A percentile compares a stretch with the other conserved stretches of the same genome.
Evolutionary conservation across 345 rosid genomes (phyloP).

Genomic region (Citrus unshiu): DNA sequence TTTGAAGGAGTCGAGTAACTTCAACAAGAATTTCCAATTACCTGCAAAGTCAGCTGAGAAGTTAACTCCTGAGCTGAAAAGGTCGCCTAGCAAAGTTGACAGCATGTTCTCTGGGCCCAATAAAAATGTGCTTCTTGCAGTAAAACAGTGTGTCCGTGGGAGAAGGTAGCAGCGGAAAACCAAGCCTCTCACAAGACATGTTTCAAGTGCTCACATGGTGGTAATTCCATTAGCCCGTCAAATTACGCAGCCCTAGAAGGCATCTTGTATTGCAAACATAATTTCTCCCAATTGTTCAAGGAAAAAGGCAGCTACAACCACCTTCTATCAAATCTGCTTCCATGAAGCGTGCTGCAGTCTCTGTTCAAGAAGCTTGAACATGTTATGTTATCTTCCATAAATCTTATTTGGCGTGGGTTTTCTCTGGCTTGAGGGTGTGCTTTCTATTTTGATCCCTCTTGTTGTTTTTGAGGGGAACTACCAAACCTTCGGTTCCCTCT

Average conservation of each 20-base stretch:
- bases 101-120: conserved; percentile 93
- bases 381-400: not conserved
- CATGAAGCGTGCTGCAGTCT: conserved; percentile 61
- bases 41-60: conserved; percentile 89
- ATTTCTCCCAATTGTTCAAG: conserved; percentile 74
- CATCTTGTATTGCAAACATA: conserved; percentile 86
- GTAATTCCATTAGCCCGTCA: conserved; percentile 80
- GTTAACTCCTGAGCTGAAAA: conserved; percentile 84
- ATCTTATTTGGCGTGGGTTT: not conserved
- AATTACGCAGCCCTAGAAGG: conserved; percentile 96
- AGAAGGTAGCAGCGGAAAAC: conserved; percentile 94
- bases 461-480: conserved; percentile 11
- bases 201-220: conserved; percentile 94
- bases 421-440: conserved; percentile 17
- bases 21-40: conserved; percentile 89
- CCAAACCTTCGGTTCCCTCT: not conserved
- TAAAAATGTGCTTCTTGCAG: conserved; percentile 95
- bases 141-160: conserved; percentile 96
- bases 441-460: conserved; percentile 12
- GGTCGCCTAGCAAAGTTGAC: conserved; percentile 92
- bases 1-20: conserved; percentile 88
- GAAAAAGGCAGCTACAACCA: conserved; percentile 98
- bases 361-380: conserved; percentile 58
- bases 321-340: conserved; percentile 72
- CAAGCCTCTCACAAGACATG: conserved; percentile 88